These are phyloP conservation scores for Phoenix dactylifera DNA, from an alignment of 176 grass and related monocot genomes.

Conservation along the genomic window DNA sequence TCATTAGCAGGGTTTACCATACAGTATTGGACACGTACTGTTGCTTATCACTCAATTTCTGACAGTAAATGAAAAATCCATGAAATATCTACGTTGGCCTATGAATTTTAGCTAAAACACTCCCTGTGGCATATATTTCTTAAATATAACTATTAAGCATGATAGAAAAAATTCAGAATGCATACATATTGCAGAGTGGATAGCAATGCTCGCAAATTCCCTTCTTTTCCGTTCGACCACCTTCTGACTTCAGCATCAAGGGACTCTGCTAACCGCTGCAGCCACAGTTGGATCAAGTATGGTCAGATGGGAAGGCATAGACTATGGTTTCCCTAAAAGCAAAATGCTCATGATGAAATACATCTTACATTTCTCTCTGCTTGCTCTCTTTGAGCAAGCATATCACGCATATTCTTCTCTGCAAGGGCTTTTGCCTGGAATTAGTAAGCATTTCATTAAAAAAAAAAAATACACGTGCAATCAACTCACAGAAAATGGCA, in stretches of 20 bases:
- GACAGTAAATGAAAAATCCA: too few species aligned
- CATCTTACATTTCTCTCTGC: slow-evolving; percentile 57
- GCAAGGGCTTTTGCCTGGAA: slow-evolving; percentile 78
- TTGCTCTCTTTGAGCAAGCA: slow-evolving; percentile 17
- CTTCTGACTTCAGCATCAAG: slow-evolving; percentile 93
- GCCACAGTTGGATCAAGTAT: slow-evolving; percentile 7
- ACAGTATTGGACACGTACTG: too few species aligned
- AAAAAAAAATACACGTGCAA: not conserved
- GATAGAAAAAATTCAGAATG: slow-evolving; percentile 8
- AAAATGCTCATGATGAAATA: slow-evolving; percentile 7
- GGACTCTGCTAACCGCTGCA: slow-evolving; percentile 86
- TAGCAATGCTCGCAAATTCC: slow-evolving; percentile 88
- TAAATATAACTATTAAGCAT: not conserved
- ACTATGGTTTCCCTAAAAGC: not conserved
- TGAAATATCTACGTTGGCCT: too few species aligned
- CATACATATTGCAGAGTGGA: slow-evolving; percentile 97
- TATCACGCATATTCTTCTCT: slow-evolving; percentile 10
- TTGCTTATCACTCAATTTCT: too few species aligned
- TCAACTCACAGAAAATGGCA: too few species aligned
- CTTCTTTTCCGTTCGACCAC: slow-evolving; percentile 99
- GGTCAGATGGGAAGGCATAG: slow-evolving; percentile 13
- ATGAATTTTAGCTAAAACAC: too few species aligned
- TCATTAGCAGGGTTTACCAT: too few species aligned
- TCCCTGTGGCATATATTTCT: too few species aligned
- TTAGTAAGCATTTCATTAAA: slow-evolving; percentile 1